Evolutionary conservation across 2,329 filamentous ascomycete species (phyloP).

Genomic region (Fusarium cyanostomum): DNA sequence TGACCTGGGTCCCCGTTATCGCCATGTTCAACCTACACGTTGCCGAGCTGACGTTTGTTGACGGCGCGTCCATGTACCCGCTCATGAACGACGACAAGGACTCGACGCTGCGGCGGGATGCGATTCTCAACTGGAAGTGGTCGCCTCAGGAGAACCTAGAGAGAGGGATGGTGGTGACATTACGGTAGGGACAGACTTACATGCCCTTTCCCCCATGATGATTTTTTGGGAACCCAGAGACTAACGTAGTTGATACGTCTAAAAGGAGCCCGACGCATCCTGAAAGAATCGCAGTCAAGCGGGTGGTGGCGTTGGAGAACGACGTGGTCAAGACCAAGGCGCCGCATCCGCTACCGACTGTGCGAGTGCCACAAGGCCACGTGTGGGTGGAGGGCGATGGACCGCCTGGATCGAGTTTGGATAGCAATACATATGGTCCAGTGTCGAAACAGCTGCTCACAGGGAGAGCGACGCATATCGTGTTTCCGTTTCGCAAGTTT

Average conservation of each 20-base stretch:
- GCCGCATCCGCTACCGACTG: constrained; percentile 64
- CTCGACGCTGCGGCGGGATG: constrained; percentile 62
- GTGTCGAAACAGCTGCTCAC: constrained; percentile 79
- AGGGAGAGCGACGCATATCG: constrained; percentile 76
- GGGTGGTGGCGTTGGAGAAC: constrained; percentile 82
- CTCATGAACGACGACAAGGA: constrained; percentile 75
- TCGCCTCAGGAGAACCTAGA: constrained; percentile 66
- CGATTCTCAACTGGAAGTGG: constrained; percentile 69
- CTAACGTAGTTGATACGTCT: neutral
- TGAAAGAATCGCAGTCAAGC: constrained; percentile 77
- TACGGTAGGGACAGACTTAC: constrained; percentile 65
- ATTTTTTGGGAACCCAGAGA: neutral
- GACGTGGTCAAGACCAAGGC: constrained; percentile 75
- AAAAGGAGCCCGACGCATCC: constrained; percentile 76
- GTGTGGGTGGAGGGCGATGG: constrained; percentile 97
- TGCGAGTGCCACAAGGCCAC: constrained; percentile 82
- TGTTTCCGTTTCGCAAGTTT: constrained; percentile 73
- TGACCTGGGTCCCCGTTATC: constrained; percentile 69
- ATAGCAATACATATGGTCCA: constrained; percentile 93
- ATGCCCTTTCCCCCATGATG: neutral
- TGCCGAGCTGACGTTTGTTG: constrained; percentile 65
- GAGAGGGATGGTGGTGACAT: constrained; percentile 79
- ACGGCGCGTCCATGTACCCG: constrained; percentile 78
- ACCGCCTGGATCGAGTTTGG: constrained; percentile 72
- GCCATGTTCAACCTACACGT: constrained; percentile 71